Evolutionary conservation across 179 eudicot species (phyloP), one percentile per base, ranked within the genome.

Genomic region (Heliamphora pulchella): DNA sequence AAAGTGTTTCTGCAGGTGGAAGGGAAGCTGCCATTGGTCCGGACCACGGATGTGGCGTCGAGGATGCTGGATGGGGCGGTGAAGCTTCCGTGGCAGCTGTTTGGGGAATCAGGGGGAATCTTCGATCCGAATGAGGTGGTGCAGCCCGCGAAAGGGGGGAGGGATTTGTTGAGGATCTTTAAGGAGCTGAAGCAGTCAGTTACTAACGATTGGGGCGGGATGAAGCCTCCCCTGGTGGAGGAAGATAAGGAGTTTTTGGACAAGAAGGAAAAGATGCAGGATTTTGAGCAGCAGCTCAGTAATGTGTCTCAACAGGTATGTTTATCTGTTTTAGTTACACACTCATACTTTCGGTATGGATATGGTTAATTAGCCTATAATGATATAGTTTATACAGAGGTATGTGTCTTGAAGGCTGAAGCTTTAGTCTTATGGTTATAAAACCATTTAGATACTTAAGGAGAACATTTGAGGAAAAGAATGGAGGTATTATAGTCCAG

Each of bases 201-300:
- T 66, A 80, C 93, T 8, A 94, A 92, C 70, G 98, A 93, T 79
- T 97, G 98, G 98, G 94, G 94, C 15, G 88, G 87, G 79, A 80
- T 87, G 2, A 94, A 86, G 85, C 98, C 97, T 3, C 79, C 92
- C 0, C 77, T 91, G 78, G 88, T 90, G 70, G 99, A 97, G 84
- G 97, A 92, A 80, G 99, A 94, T 87, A 91, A 91, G 83, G 92
- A 90, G 81, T 94, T 92, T 75, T 62, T 97, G 91, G 98, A 91
- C 67, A 91, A 78, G 89, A 94, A 90, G 43, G 93, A 86, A 57
- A 91, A 86, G 88, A 88, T 97, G 78, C 87, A 78, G 78, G 91
- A 88, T 80, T 90, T 97, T 48, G 98, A 97, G 89, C 88, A 61
- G 76, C 91, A 88, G 74, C 88, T 97, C 62, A 87, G 88, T 11